These are phyloP conservation scores for Meyerozyma athensensis DNA, from an alignment of 1,139 yeast genomes.

Conservation along the genomic window DNA sequence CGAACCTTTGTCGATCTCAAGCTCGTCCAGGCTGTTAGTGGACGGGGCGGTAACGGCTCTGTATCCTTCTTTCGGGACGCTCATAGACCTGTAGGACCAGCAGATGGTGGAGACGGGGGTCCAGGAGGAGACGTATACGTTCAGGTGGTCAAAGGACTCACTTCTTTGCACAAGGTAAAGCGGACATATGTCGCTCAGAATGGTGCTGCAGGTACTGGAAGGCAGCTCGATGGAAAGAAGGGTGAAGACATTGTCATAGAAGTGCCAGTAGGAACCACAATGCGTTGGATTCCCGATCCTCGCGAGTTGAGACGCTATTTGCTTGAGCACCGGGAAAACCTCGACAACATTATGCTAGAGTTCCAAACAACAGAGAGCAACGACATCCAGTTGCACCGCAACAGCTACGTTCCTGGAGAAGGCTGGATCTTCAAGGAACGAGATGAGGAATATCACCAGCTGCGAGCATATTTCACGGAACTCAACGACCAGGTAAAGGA, in stretches of 20 bases:
- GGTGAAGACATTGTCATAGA: constrained; percentile 78
- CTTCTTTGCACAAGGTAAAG: constrained; percentile 65
- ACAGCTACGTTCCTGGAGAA: constrained; percentile 57
- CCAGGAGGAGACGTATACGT: constrained; percentile 83
- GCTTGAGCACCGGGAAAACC: constrained; percentile 21
- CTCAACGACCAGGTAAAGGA: constrained; percentile 58
- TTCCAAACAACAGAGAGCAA: constrained; percentile 21
- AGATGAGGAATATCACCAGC: constrained; percentile 63
- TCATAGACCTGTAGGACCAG: constrained; percentile 82
- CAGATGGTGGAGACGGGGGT: constrained; percentile 99
- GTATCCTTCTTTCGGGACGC: constrained; percentile 86
- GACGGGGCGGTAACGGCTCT: constrained; percentile 85
- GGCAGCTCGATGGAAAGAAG: constrained; percentile 76
- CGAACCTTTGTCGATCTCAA: constrained; percentile 55
- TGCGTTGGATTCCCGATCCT: constrained; percentile 85
- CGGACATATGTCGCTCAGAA: constrained; percentile 65
- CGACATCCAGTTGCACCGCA: constrained; percentile 58
- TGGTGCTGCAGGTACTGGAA: constrained; percentile 68
- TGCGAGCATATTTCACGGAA: constrained; percentile 59
- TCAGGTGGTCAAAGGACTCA: constrained; percentile 63
- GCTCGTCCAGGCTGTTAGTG: constrained; percentile 65
- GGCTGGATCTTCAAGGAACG: constrained; percentile 87
- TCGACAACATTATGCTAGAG: constrained; percentile 26
- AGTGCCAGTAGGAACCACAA: constrained; percentile 87
- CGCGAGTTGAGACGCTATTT: constrained; percentile 35